Base-by-base conservation (phyloP, 1,139 yeast species). In the Debaryomycetaceae sp. region DNA sequence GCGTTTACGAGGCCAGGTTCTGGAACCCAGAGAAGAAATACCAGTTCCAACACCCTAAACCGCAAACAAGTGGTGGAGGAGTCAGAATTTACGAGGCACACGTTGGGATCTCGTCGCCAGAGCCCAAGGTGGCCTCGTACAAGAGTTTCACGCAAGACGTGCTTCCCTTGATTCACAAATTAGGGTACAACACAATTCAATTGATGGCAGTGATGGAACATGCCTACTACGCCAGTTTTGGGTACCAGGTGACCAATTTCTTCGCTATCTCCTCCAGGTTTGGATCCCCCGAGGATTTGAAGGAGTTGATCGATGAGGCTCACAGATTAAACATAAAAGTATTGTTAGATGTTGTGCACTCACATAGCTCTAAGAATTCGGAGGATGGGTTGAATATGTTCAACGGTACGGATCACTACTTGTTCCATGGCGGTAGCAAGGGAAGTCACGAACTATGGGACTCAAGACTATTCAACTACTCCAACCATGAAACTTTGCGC, bases 131-230 rank as follows among this genome's bases (percentile, higher is more conserved):
- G 41, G 97, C 96, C 1, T 69, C 91, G 11, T 93, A 91, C 65
- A 82, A 80, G 54, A 95, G 93, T 61, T 93, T 93, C 62, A 87
- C 97, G 22, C 53, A 70, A 40, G 83, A 87, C 51, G 75, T 90
- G 14, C 74, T 93, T 49, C 99, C 99, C n/a, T 75, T 86, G 39
- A 87, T 93, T 55, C 81, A 81, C 56, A 78, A 83, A 51, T 74
- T 91, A 50, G 98, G 97, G 23, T 93, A 93, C 65, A 89, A 93
- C 61, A 84, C 96, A 6, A 86, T 93, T 55, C 99, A 93, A 66
- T 75, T 93, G 59, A 93, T 93, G 99, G 97, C 99, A 0, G 78
- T 93, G 42, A 93, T 93, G 99, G 99, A 93, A 65, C 99, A 93
- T 63, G 98, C 99, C 1, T 93, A 93, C 65, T 93, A 93, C 62